phyloP scores from a whole-genome alignment of 2,329 filamentous ascomycete genomes.

The Magnaporthales sp. region DNA sequence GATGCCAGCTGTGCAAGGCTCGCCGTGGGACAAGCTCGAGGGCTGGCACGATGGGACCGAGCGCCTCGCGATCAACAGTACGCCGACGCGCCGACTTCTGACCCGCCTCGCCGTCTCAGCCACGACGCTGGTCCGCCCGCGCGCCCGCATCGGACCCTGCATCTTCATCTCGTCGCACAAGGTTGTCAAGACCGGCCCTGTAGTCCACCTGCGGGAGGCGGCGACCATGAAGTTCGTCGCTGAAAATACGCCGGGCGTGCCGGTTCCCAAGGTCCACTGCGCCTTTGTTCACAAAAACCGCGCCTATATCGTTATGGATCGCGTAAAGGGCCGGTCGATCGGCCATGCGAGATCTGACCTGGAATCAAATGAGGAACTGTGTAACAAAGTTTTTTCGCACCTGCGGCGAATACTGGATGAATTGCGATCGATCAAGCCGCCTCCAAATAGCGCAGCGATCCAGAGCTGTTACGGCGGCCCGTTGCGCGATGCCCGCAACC shows the following conservation, averaged over 20 bases:
- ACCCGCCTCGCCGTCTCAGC: background rate
- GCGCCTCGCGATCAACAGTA: too few relatives aligned
- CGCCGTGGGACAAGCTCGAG: too few relatives aligned
- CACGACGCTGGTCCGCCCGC: background rate
- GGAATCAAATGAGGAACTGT: conserved; percentile 7
- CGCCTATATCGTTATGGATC: conserved; percentile 38
- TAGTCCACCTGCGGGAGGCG: background rate
- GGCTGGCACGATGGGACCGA: too few relatives aligned
- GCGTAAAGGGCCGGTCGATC: conserved; percentile 17
- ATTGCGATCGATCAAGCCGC: background rate
- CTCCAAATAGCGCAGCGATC: background rate
- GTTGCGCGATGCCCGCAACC: conserved; percentile 18
- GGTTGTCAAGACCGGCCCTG: background rate
- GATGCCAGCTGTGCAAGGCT: too few relatives aligned
- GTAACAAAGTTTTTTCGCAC: conserved; percentile 8
- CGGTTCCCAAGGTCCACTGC: conserved; percentile 34
- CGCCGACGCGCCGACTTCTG: background rate
- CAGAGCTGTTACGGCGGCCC: conserved; percentile 18
- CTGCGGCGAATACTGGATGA: conserved; percentile 4
- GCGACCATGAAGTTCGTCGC: conserved; percentile 27
- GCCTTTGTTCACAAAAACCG: conserved; percentile 28
- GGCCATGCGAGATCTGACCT: conserved; percentile 10
- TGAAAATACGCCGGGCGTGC: conserved; percentile 28
- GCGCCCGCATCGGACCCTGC: too few relatives aligned
- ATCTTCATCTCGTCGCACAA: background rate